Evolutionary conservation across 768 basidiomycete genomes (phyloP).

Genomic region (Suillus lakei): DNA sequence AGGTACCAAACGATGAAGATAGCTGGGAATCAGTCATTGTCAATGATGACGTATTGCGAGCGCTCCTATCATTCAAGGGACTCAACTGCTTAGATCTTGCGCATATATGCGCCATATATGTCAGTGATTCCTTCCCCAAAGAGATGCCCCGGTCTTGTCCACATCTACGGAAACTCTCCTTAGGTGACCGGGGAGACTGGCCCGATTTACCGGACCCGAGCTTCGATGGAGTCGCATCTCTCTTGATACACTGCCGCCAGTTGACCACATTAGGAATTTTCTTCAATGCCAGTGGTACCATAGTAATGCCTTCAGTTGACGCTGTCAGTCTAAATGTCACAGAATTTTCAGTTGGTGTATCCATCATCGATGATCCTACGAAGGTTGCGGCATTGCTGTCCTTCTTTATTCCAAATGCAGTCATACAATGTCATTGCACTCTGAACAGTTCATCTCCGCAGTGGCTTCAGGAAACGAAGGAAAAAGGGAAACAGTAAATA

Average conservation of each 20-base stretch:
- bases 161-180: neutral
- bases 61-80: neutral
- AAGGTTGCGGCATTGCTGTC: neutral
- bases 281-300: neutral
- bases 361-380: neutral
- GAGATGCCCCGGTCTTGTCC: neutral
- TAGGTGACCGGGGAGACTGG: neutral
- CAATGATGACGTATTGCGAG: neutral
- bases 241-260: neutral
- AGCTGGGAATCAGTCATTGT: neutral
- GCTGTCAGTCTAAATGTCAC: neutral
- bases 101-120: neutral
- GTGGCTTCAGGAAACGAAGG: neutral
- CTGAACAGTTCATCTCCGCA: neutral
- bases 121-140: neutral
- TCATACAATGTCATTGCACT: neutral
- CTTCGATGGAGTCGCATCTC: neutral
- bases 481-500: neutral
- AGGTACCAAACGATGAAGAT: no score
- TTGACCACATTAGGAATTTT: neutral
- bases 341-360: neutral
- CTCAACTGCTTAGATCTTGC: neutral
- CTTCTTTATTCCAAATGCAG: neutral
- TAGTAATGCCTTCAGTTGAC: neutral
- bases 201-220: neutral